phyloP scores from a whole-genome alignment of 116 monocot genomes.

The Thalassia testudinum region DNA sequence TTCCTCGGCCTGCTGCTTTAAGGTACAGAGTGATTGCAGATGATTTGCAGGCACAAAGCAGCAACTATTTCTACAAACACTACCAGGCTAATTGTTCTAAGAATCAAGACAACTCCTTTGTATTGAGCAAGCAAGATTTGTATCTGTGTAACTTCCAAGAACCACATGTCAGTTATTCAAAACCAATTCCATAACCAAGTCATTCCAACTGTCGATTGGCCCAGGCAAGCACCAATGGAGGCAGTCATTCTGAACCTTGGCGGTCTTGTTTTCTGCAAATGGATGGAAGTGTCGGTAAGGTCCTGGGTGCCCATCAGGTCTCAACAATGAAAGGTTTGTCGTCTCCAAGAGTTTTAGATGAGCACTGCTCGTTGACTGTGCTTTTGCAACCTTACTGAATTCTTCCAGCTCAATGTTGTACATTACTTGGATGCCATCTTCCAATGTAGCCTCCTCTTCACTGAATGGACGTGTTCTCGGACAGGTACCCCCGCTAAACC shows the following conservation, averaged over 20 bases:
- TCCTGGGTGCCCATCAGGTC: conserved; percentile 74
- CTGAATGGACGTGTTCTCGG: conserved; percentile 33
- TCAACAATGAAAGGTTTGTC: conserved; percentile 39
- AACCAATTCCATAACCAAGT: conserved; percentile 12
- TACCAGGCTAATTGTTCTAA: too few species aligned
- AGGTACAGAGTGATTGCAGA: too few species aligned
- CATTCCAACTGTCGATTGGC: conserved; percentile 15
- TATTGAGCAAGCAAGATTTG: too few species aligned
- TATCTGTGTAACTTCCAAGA: too few species aligned
- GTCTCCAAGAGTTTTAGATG: conserved; percentile 31
- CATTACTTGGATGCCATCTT: conserved; percentile 9
- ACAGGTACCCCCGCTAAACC: conserved; percentile 44
- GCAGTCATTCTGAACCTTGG: conserved; percentile 50
- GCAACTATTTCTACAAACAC: too few species aligned
- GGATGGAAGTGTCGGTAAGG: conserved; percentile 43
- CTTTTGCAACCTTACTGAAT: conserved; percentile 12
- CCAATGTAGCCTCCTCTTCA: conserved; percentile 23
- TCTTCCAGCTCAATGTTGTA: conserved; percentile 34
- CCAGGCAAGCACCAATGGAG: conserved; percentile 50
- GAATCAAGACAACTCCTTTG: too few species aligned
- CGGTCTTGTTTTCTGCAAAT: conserved; percentile 26
- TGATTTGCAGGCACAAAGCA: too few species aligned
- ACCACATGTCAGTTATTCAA: neutral
- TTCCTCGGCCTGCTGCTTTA: too few species aligned
- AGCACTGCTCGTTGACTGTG: conserved; percentile 6